Evolutionary conservation across 768 basidiomycete genomes (phyloP).

Genomic region (Rubroboletus satanas): DNA sequence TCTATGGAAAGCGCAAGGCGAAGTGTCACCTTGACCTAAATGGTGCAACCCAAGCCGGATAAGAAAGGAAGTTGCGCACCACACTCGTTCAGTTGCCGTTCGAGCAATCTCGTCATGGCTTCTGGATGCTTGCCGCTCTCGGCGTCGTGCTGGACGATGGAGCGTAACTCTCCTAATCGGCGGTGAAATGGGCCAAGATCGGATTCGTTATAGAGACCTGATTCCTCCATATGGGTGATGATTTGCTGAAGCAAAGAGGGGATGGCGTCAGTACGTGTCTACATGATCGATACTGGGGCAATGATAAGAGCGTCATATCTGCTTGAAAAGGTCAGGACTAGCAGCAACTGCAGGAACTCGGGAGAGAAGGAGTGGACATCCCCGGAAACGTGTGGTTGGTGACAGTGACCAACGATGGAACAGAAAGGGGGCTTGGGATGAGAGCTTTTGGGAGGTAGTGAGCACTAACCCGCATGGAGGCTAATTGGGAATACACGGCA

Average conservation of each 20-base stretch:
- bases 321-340: slow-evolving; percentile 25
- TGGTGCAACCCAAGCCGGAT: background rate
- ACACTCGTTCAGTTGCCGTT: slow-evolving; percentile 87
- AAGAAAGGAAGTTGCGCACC: slow-evolving; percentile 50
- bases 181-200: slow-evolving; percentile 86
- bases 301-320: slow-evolving; percentile 21
- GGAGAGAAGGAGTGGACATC: slow-evolving; percentile 2
- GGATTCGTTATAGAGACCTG: slow-evolving; percentile 86
- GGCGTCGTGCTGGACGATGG: slow-evolving; percentile 80
- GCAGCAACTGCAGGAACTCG: slow-evolving; percentile 14
- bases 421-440: background rate
- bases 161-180: slow-evolving; percentile 75
- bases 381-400: background rate
- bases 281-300: slow-evolving; percentile 15
- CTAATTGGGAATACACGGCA: slow-evolving; percentile 93
- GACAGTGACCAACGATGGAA: background rate
- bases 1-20: slow-evolving; percentile 42
- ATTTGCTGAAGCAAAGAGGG: slow-evolving; percentile 65
- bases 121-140: slow-evolving; percentile 80
- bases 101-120: slow-evolving; percentile 84
- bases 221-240: slow-evolving; percentile 92
- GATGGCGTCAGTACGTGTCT: slow-evolving; percentile 26
- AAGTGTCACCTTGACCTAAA: background rate
- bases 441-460: background rate
- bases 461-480: slow-evolving; percentile 86